A percentile compares a stretch with the other conserved stretches of the same genome.
Evolutionary conservation across 116 monocot species (phyloP).

Genomic region (Phalaenopsis hybrid): DNA sequence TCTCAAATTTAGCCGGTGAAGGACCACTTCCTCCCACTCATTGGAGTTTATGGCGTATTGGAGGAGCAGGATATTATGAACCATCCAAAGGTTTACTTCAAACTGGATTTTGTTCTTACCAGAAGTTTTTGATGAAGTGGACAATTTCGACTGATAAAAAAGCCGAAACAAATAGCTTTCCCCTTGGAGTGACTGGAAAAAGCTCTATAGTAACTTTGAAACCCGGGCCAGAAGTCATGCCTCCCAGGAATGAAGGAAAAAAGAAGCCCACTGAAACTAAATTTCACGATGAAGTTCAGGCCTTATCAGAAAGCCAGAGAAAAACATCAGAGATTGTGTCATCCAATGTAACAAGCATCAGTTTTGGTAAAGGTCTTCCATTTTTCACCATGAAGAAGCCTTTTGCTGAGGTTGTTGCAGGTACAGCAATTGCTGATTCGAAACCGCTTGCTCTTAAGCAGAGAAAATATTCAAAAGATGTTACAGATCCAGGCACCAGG

Average conservation of each 20-base stretch:
- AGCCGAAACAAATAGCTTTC: slow-evolving; percentile 11
- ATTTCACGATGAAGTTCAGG: slow-evolving; percentile 18
- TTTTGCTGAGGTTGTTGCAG: slow-evolving; percentile 91
- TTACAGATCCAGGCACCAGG: slow-evolving; percentile 21
- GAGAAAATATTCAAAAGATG: slow-evolving; percentile 33
- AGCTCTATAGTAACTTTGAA: slow-evolving; percentile 9
- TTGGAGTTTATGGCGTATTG: slow-evolving; percentile 75
- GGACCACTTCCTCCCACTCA: slow-evolving; percentile 28
- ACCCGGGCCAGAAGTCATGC: slow-evolving; percentile 4
- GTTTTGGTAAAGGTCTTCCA: slow-evolving; percentile 70
- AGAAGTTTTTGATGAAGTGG: slow-evolving; percentile 73
- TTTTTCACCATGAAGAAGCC: slow-evolving; percentile 74
- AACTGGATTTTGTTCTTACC: slow-evolving; percentile 57
- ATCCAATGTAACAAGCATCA: slow-evolving; percentile 34
- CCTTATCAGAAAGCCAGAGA: slow-evolving; percentile 13
- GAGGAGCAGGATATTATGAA: slow-evolving; percentile 77
- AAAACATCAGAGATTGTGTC: slow-evolving; percentile 16
- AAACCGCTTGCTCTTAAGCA: slow-evolving; percentile 38
- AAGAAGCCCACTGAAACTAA: slow-evolving; percentile 22
- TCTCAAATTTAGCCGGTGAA: slow-evolving; percentile 38
- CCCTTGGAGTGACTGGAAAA: slow-evolving; percentile 3
- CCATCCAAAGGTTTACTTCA: slow-evolving; percentile 85
- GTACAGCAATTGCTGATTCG: slow-evolving; percentile 33
- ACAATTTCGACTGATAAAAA: slow-evolving; percentile 34
- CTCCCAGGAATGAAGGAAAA: slow-evolving; percentile 15